Evolutionary conservation across 2,329 filamentous ascomycete species (phyloP), one percentile per base, ranked within the genome.

Genomic region (Monosporascus sp.): DNA sequence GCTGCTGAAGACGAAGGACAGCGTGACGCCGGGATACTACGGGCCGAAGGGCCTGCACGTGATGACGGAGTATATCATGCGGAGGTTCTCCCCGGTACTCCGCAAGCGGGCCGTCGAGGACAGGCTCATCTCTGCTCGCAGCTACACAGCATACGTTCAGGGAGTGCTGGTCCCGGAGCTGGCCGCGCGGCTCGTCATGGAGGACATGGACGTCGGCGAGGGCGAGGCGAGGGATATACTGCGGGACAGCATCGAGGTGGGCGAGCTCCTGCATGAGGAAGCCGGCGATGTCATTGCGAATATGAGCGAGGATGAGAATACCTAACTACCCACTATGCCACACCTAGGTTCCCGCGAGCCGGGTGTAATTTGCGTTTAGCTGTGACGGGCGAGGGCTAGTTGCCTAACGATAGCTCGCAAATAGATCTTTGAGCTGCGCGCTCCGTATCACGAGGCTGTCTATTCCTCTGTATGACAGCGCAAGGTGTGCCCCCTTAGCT

Each of bases 1-100:
- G 26, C 72, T 88, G 52, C 74, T 82, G 50, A 79, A 82, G 55
- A 83, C 77, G 49, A 72, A 82, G 28, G 75, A 79, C 48, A 78
- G 75, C 52, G 76, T 87, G 31, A 85, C 81, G 3, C 88, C 88
- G 9, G 91, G 91, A 0, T 96, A 96, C 70, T 96, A 96, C 70
- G 91, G 91, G 2, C 80, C 86, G 3, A 81, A 85, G 20, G 91
- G 91, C 1, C 77, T 88, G 50, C 81, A 82, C 48, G 72, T 80
- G 50, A 89, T 96, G 79, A 88, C 84, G 45, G 85, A 89, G 62
- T 80, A 79, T 51, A 79, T 91, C 38, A 83, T 88, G 54, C 64
- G 72, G 3, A 75, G 76, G 47, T 85, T 89, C 65, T 81, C 80
- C 15, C 67, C 75, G 8, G 69, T 81, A 56, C 70, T 93, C 31